Base-by-base conservation (phyloP, 225 moss, liverwort and hornwort genomes). In the Antitrichia curtipendula region DNA sequence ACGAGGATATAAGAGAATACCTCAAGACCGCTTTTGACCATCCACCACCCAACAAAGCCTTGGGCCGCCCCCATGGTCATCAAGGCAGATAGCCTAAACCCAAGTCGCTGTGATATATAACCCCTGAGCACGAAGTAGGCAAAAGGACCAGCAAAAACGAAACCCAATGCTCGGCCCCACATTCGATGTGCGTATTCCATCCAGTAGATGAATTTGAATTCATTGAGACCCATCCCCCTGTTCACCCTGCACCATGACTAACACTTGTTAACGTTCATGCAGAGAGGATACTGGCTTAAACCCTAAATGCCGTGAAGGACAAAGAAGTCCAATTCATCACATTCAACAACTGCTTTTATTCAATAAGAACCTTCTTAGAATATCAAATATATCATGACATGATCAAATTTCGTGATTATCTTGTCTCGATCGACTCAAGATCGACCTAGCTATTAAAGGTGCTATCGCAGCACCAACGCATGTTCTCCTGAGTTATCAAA, bases 1-100 rank as follows among this genome's bases (percentile, higher is more conserved):
- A 50, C 32, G 22, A 87, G 32, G 82, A 45, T 25, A 78, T 11
- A 32, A 78, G 24, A 78, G 36, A 83, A 85, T 92, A 99, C 98
- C 98, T 99, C 97, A 75, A 99, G 99, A 34, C 99, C 99, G 89
- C 99, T 99, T 89, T 96, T 95, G 88, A 99, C 99, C 99, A 99
- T 99, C 99, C 99, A 99, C 99, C 99, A 99, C 80, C 99, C 99
- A 86, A 99, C 94, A 80, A 99, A 92, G 54, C 99, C 99, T 89
- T 99, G 99, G 58, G 95, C 97, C 49, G 94, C 99, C 90, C 99
- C 99, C 99, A 99, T 99, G 78, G 95, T 95, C 96, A 99, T 96
- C 88, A 99, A 93, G 40, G 90, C 93, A 90, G 93, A 96, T 9
- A 99, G 91, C 84, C 99, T 94, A 10, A 95, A 86, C 25, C 93